Evolutionary conservation across 768 basidiomycete genomes (phyloP).

Genomic region (Ephemerocybe angulata): DNA sequence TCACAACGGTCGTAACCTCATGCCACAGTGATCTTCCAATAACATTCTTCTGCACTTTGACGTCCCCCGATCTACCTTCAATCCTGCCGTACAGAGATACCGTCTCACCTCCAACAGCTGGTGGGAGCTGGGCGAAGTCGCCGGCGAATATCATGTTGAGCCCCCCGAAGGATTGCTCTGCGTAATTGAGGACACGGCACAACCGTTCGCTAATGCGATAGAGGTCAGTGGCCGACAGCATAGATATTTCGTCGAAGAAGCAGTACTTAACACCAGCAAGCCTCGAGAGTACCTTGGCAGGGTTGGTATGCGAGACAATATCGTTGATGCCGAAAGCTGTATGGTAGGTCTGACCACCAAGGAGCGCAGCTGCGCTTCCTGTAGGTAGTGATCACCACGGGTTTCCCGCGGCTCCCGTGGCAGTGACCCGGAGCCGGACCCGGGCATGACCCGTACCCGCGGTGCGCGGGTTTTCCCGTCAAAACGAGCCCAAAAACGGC

Average conservation of each 20-base stretch:
- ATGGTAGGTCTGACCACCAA: slow-evolving; percentile 25
- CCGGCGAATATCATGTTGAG: slow-evolving; percentile 37
- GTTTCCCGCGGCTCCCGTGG: too few relatives aligned
- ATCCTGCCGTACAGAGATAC: too few relatives aligned
- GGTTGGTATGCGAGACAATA: neutral
- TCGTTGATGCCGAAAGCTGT: slow-evolving; percentile 15
- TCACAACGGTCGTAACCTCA: slow-evolving; percentile 33
- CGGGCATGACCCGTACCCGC: too few relatives aligned
- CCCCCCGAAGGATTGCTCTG: slow-evolving; percentile 30
- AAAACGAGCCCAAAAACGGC: too few relatives aligned
- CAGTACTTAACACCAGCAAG: slow-evolving; percentile 31
- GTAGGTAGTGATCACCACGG: too few relatives aligned
- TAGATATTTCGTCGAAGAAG: slow-evolving; percentile 41
- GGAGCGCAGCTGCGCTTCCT: slow-evolving; percentile 17
- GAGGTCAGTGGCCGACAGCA: slow-evolving; percentile 31
- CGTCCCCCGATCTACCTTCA: neutral
- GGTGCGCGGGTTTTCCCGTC: too few relatives aligned
- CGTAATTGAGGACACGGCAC: slow-evolving; percentile 12
- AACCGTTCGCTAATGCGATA: slow-evolving; percentile 23
- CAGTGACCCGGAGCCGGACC: too few relatives aligned
- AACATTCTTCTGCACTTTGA: slow-evolving; percentile 16
- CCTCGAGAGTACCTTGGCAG: slow-evolving; percentile 3
- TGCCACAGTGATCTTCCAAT: slow-evolving; percentile 30
- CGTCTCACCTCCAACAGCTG: too few relatives aligned
- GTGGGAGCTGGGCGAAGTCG: slow-evolving; percentile 41